Evolutionary conservation across 495 filamentous ascomycete genomes (phyloP), one percentile per base, ranked within the genome.

Genomic region (Chaetomidium leptoderma): DNA sequence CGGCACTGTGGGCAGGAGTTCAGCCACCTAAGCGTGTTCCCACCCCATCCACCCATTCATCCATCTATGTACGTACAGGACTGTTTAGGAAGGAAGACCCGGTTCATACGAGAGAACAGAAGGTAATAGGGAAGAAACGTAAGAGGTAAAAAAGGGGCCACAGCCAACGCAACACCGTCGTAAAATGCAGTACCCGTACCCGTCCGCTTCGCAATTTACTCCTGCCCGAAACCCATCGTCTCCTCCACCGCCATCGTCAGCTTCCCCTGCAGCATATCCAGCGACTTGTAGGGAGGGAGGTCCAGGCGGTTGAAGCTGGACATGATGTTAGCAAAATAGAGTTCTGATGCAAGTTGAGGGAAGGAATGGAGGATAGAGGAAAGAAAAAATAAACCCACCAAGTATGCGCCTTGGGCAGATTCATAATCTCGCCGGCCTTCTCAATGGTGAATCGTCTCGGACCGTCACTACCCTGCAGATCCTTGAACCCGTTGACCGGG

Each of bases 401-500:
- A 59, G 93, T 99, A 71, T 99, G 93, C 48, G 90, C 91, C 74
- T 99, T 99, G 33, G 93, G 93, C 63, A 99, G 74, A 59, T 96
- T 95, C 27, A 70, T 80, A 51, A 89, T 79, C 66, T 97, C 92
- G 24, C 93, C 93, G 36, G 91, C 89, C 75, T 97, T 97, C 73
- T 99, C 93, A 68, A 99, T 97, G 7, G 93, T 99, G 67, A 99
- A 99, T 36, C 93, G 77, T 70, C 95, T 78, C 13, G 93, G 93
- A 14, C 93, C 93, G 71, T 99, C 93, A 54, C 91, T 96, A 32
- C 93, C 93, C 74, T 99, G 93, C 58, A 99, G 79, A 76, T 99
- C 93, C 79, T 99, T 99, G 82, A 99, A 99, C 21, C 93, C 93
- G 74, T 99, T 99, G 75, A 99, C 93, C 11, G 93, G 93, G 62